These are phyloP conservation scores for Malania oleifera DNA, from an alignment of 164 flowering plant genomes.

Conservation along the genomic window DNA sequence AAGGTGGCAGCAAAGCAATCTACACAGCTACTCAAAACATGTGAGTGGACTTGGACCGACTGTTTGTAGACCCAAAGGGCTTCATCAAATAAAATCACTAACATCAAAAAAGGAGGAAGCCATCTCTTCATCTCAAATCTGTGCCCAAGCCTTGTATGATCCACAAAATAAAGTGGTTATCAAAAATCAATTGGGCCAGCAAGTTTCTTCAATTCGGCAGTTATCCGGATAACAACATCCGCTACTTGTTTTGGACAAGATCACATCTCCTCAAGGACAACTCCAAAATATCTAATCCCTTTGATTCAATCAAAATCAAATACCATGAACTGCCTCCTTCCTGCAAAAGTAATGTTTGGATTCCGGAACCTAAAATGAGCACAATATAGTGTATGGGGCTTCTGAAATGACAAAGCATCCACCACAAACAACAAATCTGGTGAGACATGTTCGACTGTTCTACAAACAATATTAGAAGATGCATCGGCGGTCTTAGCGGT, in stretches of 20 bases:
- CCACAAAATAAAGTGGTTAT: background rate
- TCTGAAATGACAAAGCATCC: background rate
- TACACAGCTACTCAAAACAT: background rate
- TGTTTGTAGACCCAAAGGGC: background rate
- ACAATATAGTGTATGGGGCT: background rate
- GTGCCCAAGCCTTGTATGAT: background rate
- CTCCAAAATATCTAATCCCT: background rate
- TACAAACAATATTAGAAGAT: background rate
- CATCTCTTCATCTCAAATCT: background rate
- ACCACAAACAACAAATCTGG: background rate
- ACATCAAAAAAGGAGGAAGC: background rate
- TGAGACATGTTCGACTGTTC: background rate
- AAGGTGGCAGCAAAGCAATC: slow-evolving; percentile 2
- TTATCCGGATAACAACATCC: background rate
- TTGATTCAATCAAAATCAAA: background rate
- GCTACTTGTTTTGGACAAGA: background rate
- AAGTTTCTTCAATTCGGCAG: background rate
- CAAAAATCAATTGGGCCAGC: background rate
- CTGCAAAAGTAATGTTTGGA: background rate
- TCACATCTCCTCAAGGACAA: background rate
- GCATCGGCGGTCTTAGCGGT: background rate
- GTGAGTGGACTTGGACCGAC: background rate
- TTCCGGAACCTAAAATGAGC: background rate
- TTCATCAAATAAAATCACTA: background rate
- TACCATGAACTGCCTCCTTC: background rate